Percentiles rank a stretch among this genome's conserved stretches.
These are phyloP conservation scores for Suhomyces taliae DNA, from an alignment of 1,139 yeast species.

Conservation along the genomic window DNA sequence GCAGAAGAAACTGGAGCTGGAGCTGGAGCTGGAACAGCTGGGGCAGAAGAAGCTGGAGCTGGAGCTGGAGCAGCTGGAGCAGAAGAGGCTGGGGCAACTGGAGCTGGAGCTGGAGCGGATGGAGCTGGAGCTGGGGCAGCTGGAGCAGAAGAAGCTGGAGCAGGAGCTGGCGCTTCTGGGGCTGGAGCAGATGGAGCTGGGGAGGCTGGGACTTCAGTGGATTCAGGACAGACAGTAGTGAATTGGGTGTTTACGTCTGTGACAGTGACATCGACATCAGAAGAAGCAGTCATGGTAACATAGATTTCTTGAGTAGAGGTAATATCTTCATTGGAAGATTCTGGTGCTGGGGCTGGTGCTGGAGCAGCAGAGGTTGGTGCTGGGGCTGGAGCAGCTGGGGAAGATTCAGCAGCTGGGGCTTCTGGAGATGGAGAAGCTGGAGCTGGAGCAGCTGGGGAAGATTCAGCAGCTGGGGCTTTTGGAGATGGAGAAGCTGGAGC, in stretches of 20 bases:
- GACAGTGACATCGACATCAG: conserved; percentile 7
- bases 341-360: conserved; percentile 10
- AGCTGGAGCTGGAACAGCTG: conserved; percentile 15
- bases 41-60: conserved; percentile 6
- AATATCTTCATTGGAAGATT: conserved; percentile 6
- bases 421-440: conserved; percentile 6
- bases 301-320: conserved; percentile 5
- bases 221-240: conserved; percentile 14
- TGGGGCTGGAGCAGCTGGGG: conserved; percentile 11
- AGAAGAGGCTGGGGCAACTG: conserved; percentile 12
- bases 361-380: conserved; percentile 9
- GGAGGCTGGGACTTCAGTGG: conserved; percentile 9
- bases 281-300: conserved; percentile 2
- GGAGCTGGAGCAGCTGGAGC: conserved; percentile 14
- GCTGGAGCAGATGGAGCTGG: conserved; percentile 7
- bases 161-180: conserved; percentile 8
- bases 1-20: conserved; percentile 8
- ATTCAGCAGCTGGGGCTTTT: conserved; percentile 8
- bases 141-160: conserved; percentile 9
- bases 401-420: conserved; percentile 11
- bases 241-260: conserved; percentile 8
- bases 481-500: conserved; percentile 6
- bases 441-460: conserved; percentile 7
- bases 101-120: conserved; percentile 5
- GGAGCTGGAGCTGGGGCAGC: conserved; percentile 10